Evolutionary conservation across 495 filamentous ascomycete species (phyloP), one percentile per base, ranked within the genome.

Genomic region (Parathielavia appendiculata): DNA sequence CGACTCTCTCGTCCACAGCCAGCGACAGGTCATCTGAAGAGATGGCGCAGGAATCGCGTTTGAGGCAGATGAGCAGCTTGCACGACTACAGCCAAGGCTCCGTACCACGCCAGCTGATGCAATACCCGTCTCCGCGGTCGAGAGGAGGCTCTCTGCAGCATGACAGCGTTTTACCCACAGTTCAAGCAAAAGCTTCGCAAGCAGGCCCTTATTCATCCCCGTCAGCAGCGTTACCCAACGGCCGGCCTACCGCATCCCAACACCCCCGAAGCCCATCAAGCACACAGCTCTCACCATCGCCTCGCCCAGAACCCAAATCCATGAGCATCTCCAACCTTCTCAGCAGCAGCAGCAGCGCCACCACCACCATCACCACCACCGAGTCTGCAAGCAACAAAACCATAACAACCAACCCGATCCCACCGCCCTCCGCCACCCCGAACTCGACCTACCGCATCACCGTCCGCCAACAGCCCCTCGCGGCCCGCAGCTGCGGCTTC

Each of bases 401-500:
- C 26, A 30, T 6, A 30, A 30, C 26, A 30, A 30, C 26, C 26
- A 30, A 30, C 26, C 26, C 26, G 3, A 30, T 30, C 26, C 26
- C 61, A 50, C 65, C 64, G 34, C 63, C 67, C n/a, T 67, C 67
- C 66, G 1, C 51, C 59, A n/a, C 46, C 51, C 45, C 62, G 5
- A 48, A 51, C 36, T 63, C 67, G 0, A 63, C 65, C 17, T 67
- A 72, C 60, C 62, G 73, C 35, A 81, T 98, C 44, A 79, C 78
- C 34, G 84, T 98, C 39, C 88, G 93, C 14, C 93, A 98, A 67
- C 93, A 98, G 62, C 93, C 93, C 34, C 76, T 85, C 5, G 91
- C 90, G 7, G 93, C 92, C 41, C 83, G 93, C 66, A 90, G 91
- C 47, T 97, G 93, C 71, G 92, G 93, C 9, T 95, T 95, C 61